Percentiles rank a stretch among this genome's conserved stretches.
Evolutionary conservation across 2,329 filamentous ascomycete species (phyloP).

Genomic region (Raffaelea ambrosiae): DNA sequence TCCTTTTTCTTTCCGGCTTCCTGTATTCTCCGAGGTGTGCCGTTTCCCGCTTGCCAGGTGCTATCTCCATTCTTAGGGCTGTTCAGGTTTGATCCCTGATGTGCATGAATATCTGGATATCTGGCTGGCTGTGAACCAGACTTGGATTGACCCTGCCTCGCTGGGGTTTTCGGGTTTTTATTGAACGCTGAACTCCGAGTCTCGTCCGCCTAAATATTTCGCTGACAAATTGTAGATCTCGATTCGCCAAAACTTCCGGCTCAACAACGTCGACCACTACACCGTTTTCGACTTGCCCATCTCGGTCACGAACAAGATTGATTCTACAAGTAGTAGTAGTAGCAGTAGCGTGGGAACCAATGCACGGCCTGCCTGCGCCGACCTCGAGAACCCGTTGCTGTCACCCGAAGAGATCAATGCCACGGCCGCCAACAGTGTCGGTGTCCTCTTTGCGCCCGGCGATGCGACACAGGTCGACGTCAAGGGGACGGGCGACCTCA

Average conservation of each 20-base stretch:
- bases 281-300: conserved; percentile 66
- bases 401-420: conserved; percentile 35
- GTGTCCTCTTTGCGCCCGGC: conserved; percentile 43
- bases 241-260: conserved; percentile 60
- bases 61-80: not conserved
- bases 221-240: conserved; percentile 40
- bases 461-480: conserved; percentile 37
- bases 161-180: too few species aligned
- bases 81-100: too few species aligned
- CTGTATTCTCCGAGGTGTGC: not conserved
- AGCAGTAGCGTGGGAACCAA: conserved; percentile 11
- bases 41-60: not conserved
- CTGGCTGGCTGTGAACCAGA: too few species aligned
- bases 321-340: too few species aligned
- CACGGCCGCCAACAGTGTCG: conserved; percentile 32
- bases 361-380: conserved; percentile 32
- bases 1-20: not conserved
- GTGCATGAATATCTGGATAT: too few species aligned
- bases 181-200: too few species aligned
- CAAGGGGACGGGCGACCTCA: conserved; percentile 7
- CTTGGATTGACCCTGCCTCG: too few species aligned
- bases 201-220: too few species aligned
- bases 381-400: conserved; percentile 42
- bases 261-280: conserved; percentile 56
- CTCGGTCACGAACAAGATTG: conserved; percentile 57